phyloP scores from a whole-genome alignment of 805 yeast species.

The Yarrowia sp. region DNA sequence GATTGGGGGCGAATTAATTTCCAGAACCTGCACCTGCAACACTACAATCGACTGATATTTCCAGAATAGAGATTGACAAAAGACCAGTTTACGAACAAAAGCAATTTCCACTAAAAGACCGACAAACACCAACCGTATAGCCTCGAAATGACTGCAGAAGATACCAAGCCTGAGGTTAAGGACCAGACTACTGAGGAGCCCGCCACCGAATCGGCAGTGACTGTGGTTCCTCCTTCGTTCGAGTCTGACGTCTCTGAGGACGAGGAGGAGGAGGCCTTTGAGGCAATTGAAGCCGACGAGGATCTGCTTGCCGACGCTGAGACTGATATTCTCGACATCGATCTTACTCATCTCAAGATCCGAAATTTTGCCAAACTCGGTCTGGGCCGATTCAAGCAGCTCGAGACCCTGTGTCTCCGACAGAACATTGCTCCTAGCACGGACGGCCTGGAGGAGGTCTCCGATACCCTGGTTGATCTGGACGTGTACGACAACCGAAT shows the following conservation, averaged over 20 bases:
- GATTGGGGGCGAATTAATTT: constrained; percentile 26
- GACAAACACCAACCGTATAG: too few species aligned
- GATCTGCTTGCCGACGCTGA: constrained; percentile 60
- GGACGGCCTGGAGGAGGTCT: constrained; percentile 68
- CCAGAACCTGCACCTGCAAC: constrained; percentile 15
- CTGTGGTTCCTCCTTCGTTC: constrained; percentile 13
- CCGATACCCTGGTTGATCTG: constrained; percentile 69
- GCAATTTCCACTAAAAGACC: too few species aligned
- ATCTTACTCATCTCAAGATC: constrained; percentile 65
- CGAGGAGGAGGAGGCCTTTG: constrained; percentile 43
- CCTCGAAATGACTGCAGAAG: constrained; percentile 8
- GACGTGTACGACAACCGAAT: constrained; percentile 93
- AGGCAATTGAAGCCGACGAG: constrained; percentile 62
- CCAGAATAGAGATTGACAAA: background rate
- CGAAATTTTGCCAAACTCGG: constrained; percentile 57
- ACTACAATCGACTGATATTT: constrained; percentile 1
- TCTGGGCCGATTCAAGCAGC: constrained; percentile 54
- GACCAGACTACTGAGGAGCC: background rate
- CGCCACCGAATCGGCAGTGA: background rate
- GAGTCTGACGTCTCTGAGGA: constrained; percentile 28
- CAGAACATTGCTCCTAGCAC: constrained; percentile 83
- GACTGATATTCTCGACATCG: constrained; percentile 59
- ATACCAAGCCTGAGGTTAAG: constrained; percentile 7
- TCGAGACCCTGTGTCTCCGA: constrained; percentile 68
- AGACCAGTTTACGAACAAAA: too few species aligned